Percentiles rank a stretch among this genome's conserved stretches.
Evolutionary conservation across 768 basidiomycete genomes (phyloP).

Genomic region (Russula emetica): DNA sequence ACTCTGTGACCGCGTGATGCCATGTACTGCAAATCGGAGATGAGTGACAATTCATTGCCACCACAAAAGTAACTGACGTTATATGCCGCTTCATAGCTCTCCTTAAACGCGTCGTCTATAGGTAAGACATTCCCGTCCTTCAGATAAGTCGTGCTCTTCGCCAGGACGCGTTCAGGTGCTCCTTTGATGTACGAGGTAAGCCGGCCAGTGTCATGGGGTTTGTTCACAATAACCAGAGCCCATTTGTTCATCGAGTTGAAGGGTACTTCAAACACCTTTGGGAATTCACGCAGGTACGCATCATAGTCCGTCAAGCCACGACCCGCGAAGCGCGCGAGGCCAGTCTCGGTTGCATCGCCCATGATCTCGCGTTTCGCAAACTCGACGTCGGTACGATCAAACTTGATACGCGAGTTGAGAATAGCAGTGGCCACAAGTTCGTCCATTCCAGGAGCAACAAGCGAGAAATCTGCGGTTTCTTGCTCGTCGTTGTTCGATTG

Average conservation of each 20-base stretch:
- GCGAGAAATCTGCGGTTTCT: slow-evolving; percentile 47
- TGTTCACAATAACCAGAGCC: slow-evolving; percentile 65
- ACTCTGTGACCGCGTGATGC: slow-evolving; percentile 72
- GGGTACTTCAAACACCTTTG: slow-evolving; percentile 69
- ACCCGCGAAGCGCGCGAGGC: slow-evolving; percentile 62
- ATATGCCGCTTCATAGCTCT: slow-evolving; percentile 56
- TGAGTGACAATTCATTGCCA: not conserved
- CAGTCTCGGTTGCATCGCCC: slow-evolving; percentile 75
- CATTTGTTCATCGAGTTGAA: slow-evolving; percentile 74
- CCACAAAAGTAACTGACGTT: slow-evolving; percentile 39
- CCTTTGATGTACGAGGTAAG: slow-evolving; percentile 62
- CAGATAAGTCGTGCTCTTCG: slow-evolving; percentile 58
- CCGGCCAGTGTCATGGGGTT: slow-evolving; percentile 46
- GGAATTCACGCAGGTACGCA: slow-evolving; percentile 43
- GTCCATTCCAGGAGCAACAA: slow-evolving; percentile 53
- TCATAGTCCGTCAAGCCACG: slow-evolving; percentile 54
- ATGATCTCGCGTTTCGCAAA: slow-evolving; percentile 59
- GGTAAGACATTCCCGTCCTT: slow-evolving; percentile 46
- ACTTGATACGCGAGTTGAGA: slow-evolving; percentile 66
- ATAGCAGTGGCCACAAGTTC: slow-evolving; percentile 63
- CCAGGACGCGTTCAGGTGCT: slow-evolving; percentile 63
- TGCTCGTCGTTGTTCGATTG: slow-evolving; percentile 65
- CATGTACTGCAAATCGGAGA: slow-evolving; percentile 50
- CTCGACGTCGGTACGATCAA: slow-evolving; percentile 58
- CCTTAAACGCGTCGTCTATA: slow-evolving; percentile 53